These are phyloP conservation scores for Kuraishia piskuri DNA, from an alignment of 805 yeast species.

Conservation along the genomic window DNA sequence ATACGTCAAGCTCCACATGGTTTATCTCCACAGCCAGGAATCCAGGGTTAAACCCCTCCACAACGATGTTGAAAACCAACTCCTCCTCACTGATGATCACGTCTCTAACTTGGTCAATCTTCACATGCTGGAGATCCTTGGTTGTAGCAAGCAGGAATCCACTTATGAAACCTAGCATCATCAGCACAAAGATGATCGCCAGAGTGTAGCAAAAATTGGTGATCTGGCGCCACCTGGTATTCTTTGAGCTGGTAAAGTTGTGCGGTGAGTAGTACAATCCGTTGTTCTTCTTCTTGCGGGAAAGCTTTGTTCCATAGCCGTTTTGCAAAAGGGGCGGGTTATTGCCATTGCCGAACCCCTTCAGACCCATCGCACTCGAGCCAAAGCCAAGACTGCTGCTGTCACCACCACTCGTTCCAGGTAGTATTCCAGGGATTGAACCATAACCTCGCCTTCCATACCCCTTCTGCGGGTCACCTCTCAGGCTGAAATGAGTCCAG, in stretches of 20 bases:
- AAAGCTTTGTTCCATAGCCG: not conserved
- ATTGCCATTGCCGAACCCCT: not conserved
- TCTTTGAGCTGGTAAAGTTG: conserved; percentile 24
- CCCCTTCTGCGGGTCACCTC: not conserved
- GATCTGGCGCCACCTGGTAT: conserved; percentile 19
- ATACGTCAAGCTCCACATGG: conserved; percentile 71
- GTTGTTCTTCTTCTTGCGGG: conserved; percentile 5
- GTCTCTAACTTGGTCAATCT: conserved; percentile 54
- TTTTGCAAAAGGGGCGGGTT: not conserved
- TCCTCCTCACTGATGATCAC: conserved; percentile 79
- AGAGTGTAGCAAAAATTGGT: conserved; percentile 32
- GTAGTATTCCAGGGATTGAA: not conserved
- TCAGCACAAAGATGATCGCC: conserved; percentile 36
- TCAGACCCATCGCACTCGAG: not conserved
- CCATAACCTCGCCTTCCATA: not conserved
- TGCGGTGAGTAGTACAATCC: conserved; percentile 26
- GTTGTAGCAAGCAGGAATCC: conserved; percentile 85
- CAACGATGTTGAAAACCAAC: conserved; percentile 65
- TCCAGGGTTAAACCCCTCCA: conserved; percentile 85
- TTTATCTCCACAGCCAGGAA: conserved; percentile 56
- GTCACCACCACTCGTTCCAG: not conserved
- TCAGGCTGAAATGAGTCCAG: conserved; percentile 12
- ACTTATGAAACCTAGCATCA: conserved; percentile 65
- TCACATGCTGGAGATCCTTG: conserved; percentile 67
- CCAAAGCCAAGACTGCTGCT: not conserved